Evolutionary conservation across 305 asterid genomes (phyloP).

Genomic region (Solanum aculeatissimum): DNA sequence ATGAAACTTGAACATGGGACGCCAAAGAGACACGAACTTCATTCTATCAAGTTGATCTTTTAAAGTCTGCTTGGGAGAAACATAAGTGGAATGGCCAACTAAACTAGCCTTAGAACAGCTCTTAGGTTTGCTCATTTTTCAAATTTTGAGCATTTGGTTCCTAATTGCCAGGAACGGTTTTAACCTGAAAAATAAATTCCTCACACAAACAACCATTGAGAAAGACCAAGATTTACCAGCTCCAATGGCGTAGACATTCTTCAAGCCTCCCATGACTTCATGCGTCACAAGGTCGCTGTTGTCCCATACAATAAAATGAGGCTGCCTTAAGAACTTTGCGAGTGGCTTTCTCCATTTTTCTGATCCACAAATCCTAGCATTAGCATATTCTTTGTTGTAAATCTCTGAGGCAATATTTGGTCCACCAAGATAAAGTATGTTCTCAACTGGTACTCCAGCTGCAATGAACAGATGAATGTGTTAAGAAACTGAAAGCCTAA

Average conservation of each 20-base stretch:
- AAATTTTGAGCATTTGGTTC: not conserved
- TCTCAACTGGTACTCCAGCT: conserved; percentile 69
- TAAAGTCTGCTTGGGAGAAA: not conserved
- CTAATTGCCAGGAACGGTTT: not conserved
- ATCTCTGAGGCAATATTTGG: conserved; percentile 92
- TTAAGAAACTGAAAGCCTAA: not conserved
- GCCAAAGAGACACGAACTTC: not conserved
- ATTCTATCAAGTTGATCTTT: not conserved
- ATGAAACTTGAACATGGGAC: not conserved
- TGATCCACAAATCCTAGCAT: conserved; percentile 82
- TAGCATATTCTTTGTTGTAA: conserved; percentile 79
- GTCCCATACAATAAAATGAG: conserved; percentile 86
- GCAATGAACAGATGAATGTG: conserved; percentile 2
- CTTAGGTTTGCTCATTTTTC: not conserved
- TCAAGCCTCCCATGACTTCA: conserved; percentile 92
- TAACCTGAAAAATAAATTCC: not conserved
- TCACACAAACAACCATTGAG: not conserved
- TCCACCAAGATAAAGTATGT: conserved; percentile 82
- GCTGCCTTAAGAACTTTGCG: conserved; percentile 79
- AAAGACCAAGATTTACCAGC: conserved; percentile 41
- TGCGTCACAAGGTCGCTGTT: conserved; percentile 80
- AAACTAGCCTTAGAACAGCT: not conserved
- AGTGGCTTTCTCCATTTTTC: conserved; percentile 70
- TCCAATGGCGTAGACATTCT: conserved; percentile 86
- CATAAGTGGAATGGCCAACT: not conserved